A percentile compares a stretch with the other conserved stretches of the same genome.
Evolutionary conservation across 1,139 yeast genomes (phyloP).

Genomic region (Debaryomyces fabryi): DNA sequence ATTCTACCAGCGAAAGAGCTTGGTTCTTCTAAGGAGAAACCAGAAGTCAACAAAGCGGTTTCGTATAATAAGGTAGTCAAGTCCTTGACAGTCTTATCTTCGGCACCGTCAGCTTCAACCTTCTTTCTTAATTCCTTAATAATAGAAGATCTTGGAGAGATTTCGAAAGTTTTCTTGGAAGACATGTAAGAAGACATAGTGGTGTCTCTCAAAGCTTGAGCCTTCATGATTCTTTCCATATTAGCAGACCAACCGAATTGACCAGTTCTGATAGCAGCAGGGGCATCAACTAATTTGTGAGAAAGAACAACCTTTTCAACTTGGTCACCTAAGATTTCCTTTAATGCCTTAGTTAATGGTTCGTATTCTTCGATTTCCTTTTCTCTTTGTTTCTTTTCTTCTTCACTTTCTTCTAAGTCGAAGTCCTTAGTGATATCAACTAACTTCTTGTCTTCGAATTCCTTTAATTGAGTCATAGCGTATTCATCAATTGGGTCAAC

Average conservation of each 20-base stretch:
- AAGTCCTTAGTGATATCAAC: constrained; percentile 99
- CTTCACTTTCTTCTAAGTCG: constrained; percentile 98
- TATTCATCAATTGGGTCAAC: constrained; percentile 99
- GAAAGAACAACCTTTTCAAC: constrained; percentile 99
- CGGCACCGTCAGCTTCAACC: constrained; percentile 96
- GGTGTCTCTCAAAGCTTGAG: constrained; percentile 98
- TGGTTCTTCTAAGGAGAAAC: constrained; percentile 99
- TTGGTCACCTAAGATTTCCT: constrained; percentile 96
- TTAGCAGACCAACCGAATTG: constrained; percentile 99
- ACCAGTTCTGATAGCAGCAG: constrained; percentile 99
- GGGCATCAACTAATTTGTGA: constrained; percentile 96
- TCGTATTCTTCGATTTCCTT: constrained; percentile 90
- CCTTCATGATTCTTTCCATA: constrained; percentile 99
- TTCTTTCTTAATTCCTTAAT: constrained; percentile 94
- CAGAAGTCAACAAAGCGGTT: constrained; percentile 97
- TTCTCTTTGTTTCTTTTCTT: constrained; percentile 94
- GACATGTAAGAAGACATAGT: constrained; percentile 99
- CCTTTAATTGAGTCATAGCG: constrained; percentile 99
- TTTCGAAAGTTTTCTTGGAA: constrained; percentile 98
- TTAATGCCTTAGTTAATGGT: constrained; percentile 91
- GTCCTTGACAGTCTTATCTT: constrained; percentile 98
- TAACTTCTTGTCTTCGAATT: constrained; percentile 98
- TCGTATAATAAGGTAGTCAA: constrained; percentile 94
- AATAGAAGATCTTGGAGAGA: constrained; percentile 95
- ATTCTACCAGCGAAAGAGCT: constrained; percentile 96